These are phyloP conservation scores for Fusarium cicatricum DNA, from an alignment of 2,329 filamentous ascomycete genomes.

Conservation along the genomic window DNA sequence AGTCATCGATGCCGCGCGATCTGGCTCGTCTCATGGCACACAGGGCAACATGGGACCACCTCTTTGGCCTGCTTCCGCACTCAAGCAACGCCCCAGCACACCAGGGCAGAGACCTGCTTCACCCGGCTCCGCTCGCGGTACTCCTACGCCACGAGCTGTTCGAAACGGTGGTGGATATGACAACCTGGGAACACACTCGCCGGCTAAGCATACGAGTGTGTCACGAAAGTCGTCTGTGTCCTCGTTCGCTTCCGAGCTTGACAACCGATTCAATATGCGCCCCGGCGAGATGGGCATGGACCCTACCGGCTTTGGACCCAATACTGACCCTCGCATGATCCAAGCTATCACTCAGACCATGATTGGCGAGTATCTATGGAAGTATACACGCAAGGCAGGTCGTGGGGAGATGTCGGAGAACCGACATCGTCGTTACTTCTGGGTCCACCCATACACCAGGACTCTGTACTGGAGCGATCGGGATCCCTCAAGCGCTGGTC, in stretches of 20 bases:
- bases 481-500: slow-evolving; percentile 83
- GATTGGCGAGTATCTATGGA: slow-evolving; percentile 99
- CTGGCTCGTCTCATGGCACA: slow-evolving; percentile 59
- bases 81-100: slow-evolving; percentile 66
- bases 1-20: slow-evolving; percentile 81
- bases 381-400: slow-evolving; percentile 96
- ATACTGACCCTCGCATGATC: slow-evolving; percentile 96
- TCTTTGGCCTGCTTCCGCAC: slow-evolving; percentile 79
- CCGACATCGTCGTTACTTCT: slow-evolving; percentile 95
- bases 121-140: slow-evolving; percentile 60
- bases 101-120: slow-evolving; percentile 61
- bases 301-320: slow-evolving; percentile 68
- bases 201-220: slow-evolving; percentile 48
- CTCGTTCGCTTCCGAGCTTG: slow-evolving; percentile 93
- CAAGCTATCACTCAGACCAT: slow-evolving; percentile 99
- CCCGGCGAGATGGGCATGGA: slow-evolving; percentile 64
- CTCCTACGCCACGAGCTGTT: slow-evolving; percentile 63
- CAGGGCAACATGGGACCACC: slow-evolving; percentile 80
- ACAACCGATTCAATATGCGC: slow-evolving; percentile 84
- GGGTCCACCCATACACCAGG: slow-evolving; percentile 97
- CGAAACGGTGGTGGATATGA: slow-evolving; percentile 59
- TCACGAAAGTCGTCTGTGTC: slow-evolving; percentile 81
- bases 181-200: slow-evolving; percentile 57
- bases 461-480: slow-evolving; percentile 96
- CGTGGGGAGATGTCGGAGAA: slow-evolving; percentile 88